A percentile compares a stretch with the other conserved stretches of the same genome.
Conservation (phyloP, 768 basidiomycete genomes). For the Suillus sp. region DNA sequence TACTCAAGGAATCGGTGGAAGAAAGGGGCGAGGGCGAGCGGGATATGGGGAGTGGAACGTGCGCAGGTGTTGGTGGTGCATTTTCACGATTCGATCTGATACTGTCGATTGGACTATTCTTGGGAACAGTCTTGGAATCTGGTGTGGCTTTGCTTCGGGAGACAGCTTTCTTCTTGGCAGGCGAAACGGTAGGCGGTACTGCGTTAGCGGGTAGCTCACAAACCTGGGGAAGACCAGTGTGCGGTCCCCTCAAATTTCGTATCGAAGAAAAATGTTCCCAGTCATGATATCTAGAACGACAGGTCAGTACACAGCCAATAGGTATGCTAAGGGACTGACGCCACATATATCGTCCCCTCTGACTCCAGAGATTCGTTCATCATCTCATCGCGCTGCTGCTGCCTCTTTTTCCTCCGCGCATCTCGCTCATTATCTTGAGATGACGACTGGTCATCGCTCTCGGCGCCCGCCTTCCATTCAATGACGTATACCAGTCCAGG, state of each 20-base stretch:
- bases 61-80: constrained; percentile 28
- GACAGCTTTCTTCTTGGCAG: constrained; percentile 38
- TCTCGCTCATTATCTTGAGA: constrained; percentile 19
- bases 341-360: constrained; percentile 70
- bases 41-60: constrained; percentile 42
- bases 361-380: constrained; percentile 42
- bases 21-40: constrained; percentile 40
- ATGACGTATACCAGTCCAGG: constrained; percentile 91
- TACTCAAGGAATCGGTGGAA: constrained; percentile 24
- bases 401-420: constrained; percentile 12
- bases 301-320: constrained; percentile 17
- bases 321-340: constrained; percentile 54
- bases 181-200: constrained; percentile 33
- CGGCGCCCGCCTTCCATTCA: constrained; percentile 70
- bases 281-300: constrained; percentile 70
- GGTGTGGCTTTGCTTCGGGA: constrained; percentile 33
- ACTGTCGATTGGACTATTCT: constrained; percentile 27
- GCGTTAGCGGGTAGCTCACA: constrained; percentile 47
- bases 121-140: constrained; percentile 21
- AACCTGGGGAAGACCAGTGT: constrained; percentile 70
- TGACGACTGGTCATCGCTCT: constrained; percentile 30
- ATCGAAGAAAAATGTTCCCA: constrained; percentile 97
- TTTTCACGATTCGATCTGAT: constrained; percentile 28
- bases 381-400: constrained; percentile 30
- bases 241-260: constrained; percentile 83